Evolutionary conservation across 805 yeast species (phyloP).

Genomic region (Candida suzukii): DNA sequence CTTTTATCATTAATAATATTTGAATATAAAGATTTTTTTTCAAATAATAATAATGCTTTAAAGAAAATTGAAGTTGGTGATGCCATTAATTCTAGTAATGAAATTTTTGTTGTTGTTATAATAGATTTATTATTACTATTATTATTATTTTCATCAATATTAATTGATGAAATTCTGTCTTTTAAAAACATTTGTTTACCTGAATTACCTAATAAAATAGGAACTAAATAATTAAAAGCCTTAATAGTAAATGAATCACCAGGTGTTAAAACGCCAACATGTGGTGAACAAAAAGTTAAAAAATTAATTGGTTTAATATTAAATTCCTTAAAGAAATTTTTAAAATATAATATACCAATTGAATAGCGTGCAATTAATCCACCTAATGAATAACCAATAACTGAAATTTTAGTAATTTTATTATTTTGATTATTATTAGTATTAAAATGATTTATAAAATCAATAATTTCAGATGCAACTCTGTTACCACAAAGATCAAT

Average conservation of each 20-base stretch:
- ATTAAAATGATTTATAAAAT: conserved; percentile 23
- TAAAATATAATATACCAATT: conserved; percentile 58
- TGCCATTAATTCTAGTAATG: conserved; percentile 63
- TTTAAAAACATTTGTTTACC: conserved; percentile 69
- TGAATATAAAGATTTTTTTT: conserved; percentile 54
- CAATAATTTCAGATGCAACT: conserved; percentile 58
- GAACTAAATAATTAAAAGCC: conserved; percentile 57
- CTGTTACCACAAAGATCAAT: conserved; percentile 78
- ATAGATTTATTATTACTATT: too few species aligned
- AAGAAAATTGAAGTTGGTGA: conserved; percentile 52
- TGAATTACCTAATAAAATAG: conserved; percentile 59
- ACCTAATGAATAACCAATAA: conserved; percentile 85
- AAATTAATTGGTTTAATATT: conserved; percentile 50
- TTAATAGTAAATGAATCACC: conserved; percentile 42
- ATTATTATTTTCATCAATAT: too few species aligned
- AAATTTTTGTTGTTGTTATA: conserved; percentile 17
- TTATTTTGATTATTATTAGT: conserved; percentile 10
- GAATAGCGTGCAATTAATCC: conserved; percentile 80
- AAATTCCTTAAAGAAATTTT: conserved; percentile 37
- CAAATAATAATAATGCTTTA: conserved; percentile 47
- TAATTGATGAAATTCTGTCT: conserved; percentile 27
- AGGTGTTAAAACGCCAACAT: conserved; percentile 60
- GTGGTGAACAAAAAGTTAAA: conserved; percentile 63
- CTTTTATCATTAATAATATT: conserved; percentile 76
- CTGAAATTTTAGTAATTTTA: conserved; percentile 57